These are phyloP conservation scores for Xylaria scruposa DNA, from an alignment of 495 filamentous ascomycete genomes.

Conservation along the genomic window DNA sequence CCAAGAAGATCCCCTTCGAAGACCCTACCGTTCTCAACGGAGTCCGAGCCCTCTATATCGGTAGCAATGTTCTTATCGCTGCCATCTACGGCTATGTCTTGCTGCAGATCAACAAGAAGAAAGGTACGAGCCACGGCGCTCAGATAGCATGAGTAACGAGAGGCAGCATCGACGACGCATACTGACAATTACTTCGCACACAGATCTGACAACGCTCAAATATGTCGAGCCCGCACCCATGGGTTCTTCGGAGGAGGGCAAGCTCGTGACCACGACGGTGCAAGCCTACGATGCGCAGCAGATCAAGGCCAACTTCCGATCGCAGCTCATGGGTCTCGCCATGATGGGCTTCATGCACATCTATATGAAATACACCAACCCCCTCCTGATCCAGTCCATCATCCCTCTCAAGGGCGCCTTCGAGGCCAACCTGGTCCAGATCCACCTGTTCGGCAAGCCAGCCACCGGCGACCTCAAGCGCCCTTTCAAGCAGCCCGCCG, in stretches of 20 bases:
- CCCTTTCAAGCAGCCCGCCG: constrained; percentile 87
- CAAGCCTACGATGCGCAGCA: constrained; percentile 90
- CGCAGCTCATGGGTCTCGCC: constrained; percentile 89
- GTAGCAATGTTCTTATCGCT: constrained; percentile 89
- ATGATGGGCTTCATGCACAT: constrained; percentile 99
- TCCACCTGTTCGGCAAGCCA: constrained; percentile 89
- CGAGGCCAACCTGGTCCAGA: constrained; percentile 94
- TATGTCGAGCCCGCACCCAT: constrained; percentile 95
- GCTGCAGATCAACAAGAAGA: constrained; percentile 86
- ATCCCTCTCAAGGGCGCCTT: constrained; percentile 95
- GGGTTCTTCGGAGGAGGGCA: constrained; percentile 90
- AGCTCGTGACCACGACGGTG: constrained; percentile 93
- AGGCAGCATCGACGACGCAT: not conserved
- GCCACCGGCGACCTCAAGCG: constrained; percentile 90
- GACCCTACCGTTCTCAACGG: constrained; percentile 83
- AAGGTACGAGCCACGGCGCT: constrained; percentile 67
- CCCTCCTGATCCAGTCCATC: constrained; percentile 96
- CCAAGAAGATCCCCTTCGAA: constrained; percentile 95
- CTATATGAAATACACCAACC: constrained; percentile 99
- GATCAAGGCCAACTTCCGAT: constrained; percentile 80
- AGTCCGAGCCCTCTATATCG: constrained; percentile 81
- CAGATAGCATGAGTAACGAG: not conserved
- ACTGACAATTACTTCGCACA: constrained; percentile 24
- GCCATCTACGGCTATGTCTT: constrained; percentile 84
- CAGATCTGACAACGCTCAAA: constrained; percentile 97